Evolutionary conservation across 83 land plant genomes (phyloP).

Genomic region (Thuja plicata): DNA sequence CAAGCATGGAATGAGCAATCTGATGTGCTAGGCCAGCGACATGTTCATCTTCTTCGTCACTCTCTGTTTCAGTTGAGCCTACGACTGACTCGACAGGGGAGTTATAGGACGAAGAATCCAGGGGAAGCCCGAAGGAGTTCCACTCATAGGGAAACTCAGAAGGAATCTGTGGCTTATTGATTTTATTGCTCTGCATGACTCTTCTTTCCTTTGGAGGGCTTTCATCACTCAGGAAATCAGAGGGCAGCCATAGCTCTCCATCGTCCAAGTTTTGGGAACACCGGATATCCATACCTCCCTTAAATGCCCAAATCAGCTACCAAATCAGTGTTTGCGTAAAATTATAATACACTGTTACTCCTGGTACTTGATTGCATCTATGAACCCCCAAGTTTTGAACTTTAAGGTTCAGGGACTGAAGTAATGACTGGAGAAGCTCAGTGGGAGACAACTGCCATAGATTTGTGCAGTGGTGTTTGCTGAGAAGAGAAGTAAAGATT

Average conservation of each 20-base stretch:
- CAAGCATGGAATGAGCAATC: constrained; percentile 54
- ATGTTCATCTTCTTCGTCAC: constrained; percentile 57
- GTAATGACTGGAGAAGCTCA: background rate
- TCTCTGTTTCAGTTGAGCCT: constrained; percentile 60
- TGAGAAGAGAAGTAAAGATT: constrained; percentile 14
- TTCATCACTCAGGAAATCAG: constrained; percentile 38
- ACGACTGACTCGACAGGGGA: constrained; percentile 41
- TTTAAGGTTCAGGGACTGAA: constrained; percentile 3
- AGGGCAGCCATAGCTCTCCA: constrained; percentile 39
- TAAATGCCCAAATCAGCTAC: background rate
- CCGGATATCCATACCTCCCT: constrained; percentile 7
- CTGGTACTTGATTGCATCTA: constrained; percentile 11
- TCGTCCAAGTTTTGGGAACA: constrained; percentile 16
- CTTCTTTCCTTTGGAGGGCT: constrained; percentile 16
- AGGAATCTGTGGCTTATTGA: constrained; percentile 2
- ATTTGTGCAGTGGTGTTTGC: constrained; percentile 7
- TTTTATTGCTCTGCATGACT: constrained; percentile 15
- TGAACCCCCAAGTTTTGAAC: constrained; percentile 2
- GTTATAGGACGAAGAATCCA: constrained; percentile 9
- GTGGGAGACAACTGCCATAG: constrained; percentile 11
- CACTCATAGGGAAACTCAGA: constrained; percentile 21
- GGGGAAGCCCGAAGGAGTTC: background rate
- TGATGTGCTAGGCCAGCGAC: constrained; percentile 46
- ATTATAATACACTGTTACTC: constrained; percentile 9
- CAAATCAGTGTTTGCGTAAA: background rate